Base-by-base conservation (phyloP, 179 eudicot genomes). In the Actinidia arguta region DNA sequence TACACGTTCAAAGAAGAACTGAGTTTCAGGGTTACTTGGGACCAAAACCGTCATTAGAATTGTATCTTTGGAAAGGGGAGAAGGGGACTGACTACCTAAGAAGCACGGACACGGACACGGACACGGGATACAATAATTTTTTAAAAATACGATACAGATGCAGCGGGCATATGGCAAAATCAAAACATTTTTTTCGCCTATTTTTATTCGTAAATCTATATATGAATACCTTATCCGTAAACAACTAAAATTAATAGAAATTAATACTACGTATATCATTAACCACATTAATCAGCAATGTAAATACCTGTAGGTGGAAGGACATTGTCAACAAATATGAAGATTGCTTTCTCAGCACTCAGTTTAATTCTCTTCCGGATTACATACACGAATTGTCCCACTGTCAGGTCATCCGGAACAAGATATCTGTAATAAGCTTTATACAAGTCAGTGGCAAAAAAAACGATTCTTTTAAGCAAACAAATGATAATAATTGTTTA, bases 291-390 rank as follows among this genome's bases (percentile, higher is more conserved):
- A 50, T 58, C 50, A 12, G 77, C 11, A 51, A 76, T 14, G 71
- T 27, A 24, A 22, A 76, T 61, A 85, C 87, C 87, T 70, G 87
- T 85, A 16, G 87, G 87, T 58, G 87, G 87, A 63, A 84, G 81
- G 73, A 84, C 86, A 81, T 84, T 84, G 22, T 84, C 86, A 50
- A 84, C 86, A 70, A 84, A 84, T 36, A 84, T 84, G 78, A 84
- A 84, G 54, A 84, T 84, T n/a, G 86, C 86, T 63, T 84, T 84
- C 63, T 84, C 84, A 67, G 86, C 86, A 24, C 86, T 84, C 71
- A 84, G 54, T 75, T 84, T 84, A n/a, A 84, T 84, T 70, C 86
- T 84, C 80, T 84, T 84, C 47, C 86, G 86, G 64, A 84, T 84
- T 17, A 84, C 86, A 80, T 84, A 84, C 16, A 84, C 86, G 47